Base-by-base conservation (phyloP, 345 rosid species). In the Camelina laxa region DNA sequence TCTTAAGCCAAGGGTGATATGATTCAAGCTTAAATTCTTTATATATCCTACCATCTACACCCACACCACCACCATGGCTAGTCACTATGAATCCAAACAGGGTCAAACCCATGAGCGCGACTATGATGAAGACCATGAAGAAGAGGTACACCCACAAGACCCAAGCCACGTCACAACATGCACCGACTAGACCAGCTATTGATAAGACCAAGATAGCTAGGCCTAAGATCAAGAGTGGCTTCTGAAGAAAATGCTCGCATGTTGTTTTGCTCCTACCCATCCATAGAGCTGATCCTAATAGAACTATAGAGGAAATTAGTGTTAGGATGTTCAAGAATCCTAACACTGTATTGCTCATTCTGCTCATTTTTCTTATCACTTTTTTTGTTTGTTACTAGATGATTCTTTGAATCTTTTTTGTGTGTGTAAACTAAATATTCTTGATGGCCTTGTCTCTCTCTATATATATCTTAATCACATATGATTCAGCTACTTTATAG, bases 281-380 rank as follows among this genome's bases (percentile, higher is more conserved):
- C 98, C 98, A 89, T 50, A 95, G 78, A 9, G 94, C 99, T 3
- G 87, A 90, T 7, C 97, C 99, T 50, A 95, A 88, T 73, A 95
- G 84, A 20, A 92, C 97, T 53, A 95, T 83, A 17, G 99, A 89
- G 16, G 94, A 89, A 21, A 95, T 39, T 62, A 95, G 90, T 17
- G 97, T 90, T 69, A 92, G 78, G 20, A 90, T 89, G 67, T 95
- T 95, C 75, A 90, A 67, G 82, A 90, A 86, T 1, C 98, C 99
- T 58, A 95, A 68, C 3, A 91, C 78, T 10, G 91, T 82, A 80
- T 95, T 95, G 87, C 98, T 95, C 70, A 87, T 86, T 56, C 94
- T 77, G 24, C 89, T 88, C 97, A 92, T 95, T 33, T 65, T 54
- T 35, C 17, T 35, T 62, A 54, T 49, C 77, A 54, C 62, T n/a